A percentile compares a stretch with the other conserved stretches of the same genome.
Conservation (phyloP, 1,284 basidiomycete species). For the Moesziomyces parantarcticus region DNA sequence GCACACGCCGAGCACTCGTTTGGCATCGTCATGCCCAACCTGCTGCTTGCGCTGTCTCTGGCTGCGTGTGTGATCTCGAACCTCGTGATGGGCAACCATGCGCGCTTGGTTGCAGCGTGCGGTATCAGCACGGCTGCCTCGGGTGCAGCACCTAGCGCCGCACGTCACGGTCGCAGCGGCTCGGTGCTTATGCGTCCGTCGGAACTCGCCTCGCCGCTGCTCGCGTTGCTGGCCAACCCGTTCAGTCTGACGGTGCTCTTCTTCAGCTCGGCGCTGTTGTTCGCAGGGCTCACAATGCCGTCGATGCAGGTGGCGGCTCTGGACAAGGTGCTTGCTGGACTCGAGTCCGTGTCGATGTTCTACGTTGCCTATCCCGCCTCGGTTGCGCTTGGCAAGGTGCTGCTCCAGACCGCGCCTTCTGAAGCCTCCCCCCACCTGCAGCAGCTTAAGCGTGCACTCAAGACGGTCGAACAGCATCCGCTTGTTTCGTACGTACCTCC, state of each 20-base stretch:
- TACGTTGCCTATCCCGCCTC: constrained; percentile 62
- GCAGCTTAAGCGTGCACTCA: constrained; percentile 51
- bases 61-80: constrained; percentile 54
- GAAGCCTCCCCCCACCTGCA: constrained; percentile 23
- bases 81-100: constrained; percentile 62
- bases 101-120: constrained; percentile 60
- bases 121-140: constrained; percentile 61
- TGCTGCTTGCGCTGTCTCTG: constrained; percentile 46
- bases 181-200: constrained; percentile 57
- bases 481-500: constrained; percentile 54
- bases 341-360: constrained; percentile 63
- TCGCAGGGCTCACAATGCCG: constrained; percentile 57
- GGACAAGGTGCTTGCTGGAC: constrained; percentile 65
- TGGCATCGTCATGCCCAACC: constrained; percentile 52
- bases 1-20: constrained; percentile 47
- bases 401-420: constrained; percentile 62
- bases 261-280: constrained; percentile 55
- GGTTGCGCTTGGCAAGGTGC: constrained; percentile 59
- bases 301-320: constrained; percentile 61
- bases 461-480: constrained; percentile 58
- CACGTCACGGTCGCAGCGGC: constrained; percentile 41
- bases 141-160: constrained; percentile 28
- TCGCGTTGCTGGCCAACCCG: constrained; percentile 62
- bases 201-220: constrained; percentile 42
- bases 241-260: constrained; percentile 65